phyloP scores from a whole-genome alignment of 257 asterid genomes.

The Gentiana macrophylla region DNA sequence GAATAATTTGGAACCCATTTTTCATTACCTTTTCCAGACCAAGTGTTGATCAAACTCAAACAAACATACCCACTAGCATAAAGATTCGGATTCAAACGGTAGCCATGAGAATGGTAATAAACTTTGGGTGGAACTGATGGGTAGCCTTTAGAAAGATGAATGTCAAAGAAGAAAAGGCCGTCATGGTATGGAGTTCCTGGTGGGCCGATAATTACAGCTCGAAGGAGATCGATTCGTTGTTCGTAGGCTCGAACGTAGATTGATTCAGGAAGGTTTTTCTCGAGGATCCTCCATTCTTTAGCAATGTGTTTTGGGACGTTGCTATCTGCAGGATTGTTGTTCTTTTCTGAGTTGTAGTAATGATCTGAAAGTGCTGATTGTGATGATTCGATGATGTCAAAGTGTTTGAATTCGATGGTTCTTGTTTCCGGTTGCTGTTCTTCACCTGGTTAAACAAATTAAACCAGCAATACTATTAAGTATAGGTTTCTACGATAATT shows the following conservation, averaged over 20 bases:
- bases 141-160: constrained; percentile 34
- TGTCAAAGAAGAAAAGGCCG: constrained; percentile 63
- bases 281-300: constrained; percentile 54
- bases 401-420: constrained; percentile 18
- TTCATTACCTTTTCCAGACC: constrained; percentile 22
- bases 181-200: constrained; percentile 50
- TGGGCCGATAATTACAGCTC: constrained; percentile 54
- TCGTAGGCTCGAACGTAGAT: constrained; percentile 47
- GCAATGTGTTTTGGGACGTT: constrained; percentile 14
- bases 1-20: constrained; percentile 30
- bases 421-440: too few relatives aligned
- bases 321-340: not conserved
- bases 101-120: constrained; percentile 37
- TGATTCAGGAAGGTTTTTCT: constrained; percentile 38
- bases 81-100: constrained; percentile 47
- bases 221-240: constrained; percentile 40
- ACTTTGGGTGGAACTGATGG: constrained; percentile 43
- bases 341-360: constrained; percentile 12
- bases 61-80: constrained; percentile 33
- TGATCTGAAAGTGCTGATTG: constrained; percentile 35
- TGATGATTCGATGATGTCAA: constrained; percentile 22
- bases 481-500: too few relatives aligned
- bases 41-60: constrained; percentile 49
- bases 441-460: too few relatives aligned
- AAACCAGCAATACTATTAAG: too few relatives aligned